These are phyloP conservation scores for Pestalotiopsis fici DNA, from an alignment of 2,329 filamentous ascomycete species.

Conservation along the genomic window DNA sequence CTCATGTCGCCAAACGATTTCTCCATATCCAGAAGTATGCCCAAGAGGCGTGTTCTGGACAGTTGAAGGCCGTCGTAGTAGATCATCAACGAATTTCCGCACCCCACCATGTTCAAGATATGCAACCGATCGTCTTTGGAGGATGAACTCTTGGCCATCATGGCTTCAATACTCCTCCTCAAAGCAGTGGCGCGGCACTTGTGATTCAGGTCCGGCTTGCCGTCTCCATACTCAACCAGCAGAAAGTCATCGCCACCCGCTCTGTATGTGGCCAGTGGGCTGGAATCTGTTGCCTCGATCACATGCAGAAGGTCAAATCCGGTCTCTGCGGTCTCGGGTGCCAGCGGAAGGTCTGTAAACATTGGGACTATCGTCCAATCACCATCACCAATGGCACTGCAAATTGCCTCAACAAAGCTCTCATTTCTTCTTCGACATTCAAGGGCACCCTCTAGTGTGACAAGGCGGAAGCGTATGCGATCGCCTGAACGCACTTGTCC, in stretches of 20 bases:
- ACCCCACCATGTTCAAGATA: conserved; percentile 52
- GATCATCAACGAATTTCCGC: conserved; percentile 43
- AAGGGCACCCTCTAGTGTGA: conserved; percentile 54
- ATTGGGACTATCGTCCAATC: not conserved
- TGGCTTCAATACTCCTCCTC: conserved; percentile 42
- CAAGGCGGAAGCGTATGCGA: conserved; percentile 48
- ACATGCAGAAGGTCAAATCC: conserved; percentile 13
- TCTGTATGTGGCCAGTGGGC: conserved; percentile 40
- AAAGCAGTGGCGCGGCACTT: conserved; percentile 55
- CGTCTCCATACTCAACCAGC: conserved; percentile 59
- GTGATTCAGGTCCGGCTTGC: conserved; percentile 57
- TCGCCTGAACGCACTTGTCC: conserved; percentile 63
- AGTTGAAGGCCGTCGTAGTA: conserved; percentile 45
- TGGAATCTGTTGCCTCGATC: conserved; percentile 29
- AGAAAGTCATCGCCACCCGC: conserved; percentile 51
- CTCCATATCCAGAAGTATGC: conserved; percentile 36
- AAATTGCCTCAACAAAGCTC: not conserved
- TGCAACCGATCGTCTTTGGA: not conserved
- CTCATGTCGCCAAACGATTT: conserved; percentile 37
- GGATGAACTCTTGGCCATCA: conserved; percentile 19
- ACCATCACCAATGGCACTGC: not conserved
- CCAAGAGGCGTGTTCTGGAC: conserved; percentile 35
- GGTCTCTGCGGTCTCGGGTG: not conserved
- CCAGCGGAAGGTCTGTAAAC: not conserved
- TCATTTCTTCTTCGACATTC: conserved; percentile 16